These are phyloP conservation scores for Annulohypoxylon truncatum DNA, from an alignment of 2,329 filamentous ascomycete species.

Conservation along the genomic window DNA sequence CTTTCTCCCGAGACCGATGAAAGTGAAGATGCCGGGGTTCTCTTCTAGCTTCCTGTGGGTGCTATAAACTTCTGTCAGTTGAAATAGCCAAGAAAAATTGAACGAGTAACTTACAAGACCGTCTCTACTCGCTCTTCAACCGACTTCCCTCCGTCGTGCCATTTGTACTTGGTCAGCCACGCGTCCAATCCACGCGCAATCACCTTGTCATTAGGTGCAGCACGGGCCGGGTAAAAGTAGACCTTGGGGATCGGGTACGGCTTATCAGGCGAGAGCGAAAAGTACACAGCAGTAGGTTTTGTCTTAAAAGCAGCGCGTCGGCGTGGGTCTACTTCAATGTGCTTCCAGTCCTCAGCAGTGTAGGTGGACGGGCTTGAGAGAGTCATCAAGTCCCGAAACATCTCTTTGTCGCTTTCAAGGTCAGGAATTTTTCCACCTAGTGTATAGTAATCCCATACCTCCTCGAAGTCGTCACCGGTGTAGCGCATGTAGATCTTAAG, in stretches of 20 bases:
- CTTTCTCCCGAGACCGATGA: conserved; percentile 7
- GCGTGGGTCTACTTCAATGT: neutral
- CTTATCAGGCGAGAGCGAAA: conserved; percentile 6
- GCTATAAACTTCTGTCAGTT: neutral
- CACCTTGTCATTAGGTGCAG: neutral
- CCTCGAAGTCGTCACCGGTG: neutral
- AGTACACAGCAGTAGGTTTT: conserved; percentile 1
- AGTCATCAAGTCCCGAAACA: neutral
- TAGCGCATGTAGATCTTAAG: conserved; percentile 11
- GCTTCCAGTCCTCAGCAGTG: neutral
- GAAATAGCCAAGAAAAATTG: neutral
- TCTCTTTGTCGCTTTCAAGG: conserved; percentile 5
- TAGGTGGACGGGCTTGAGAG: neutral
- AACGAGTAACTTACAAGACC: neutral
- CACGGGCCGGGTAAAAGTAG: conserved; percentile 5
- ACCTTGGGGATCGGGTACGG: conserved; percentile 13
- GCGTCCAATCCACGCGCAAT: conserved; percentile 2
- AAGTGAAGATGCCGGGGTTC: conserved; percentile 2
- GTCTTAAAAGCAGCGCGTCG: neutral
- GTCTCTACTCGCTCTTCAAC: neutral
- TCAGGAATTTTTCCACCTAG: conserved; percentile 1
- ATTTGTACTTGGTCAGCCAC: conserved; percentile 1
- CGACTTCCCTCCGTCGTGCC: conserved; percentile 3
- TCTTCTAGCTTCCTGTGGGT: conserved; percentile 6
- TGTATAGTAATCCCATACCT: conserved; percentile 7